Evolutionary conservation across 1,284 basidiomycete genomes (phyloP), one percentile per base, ranked within the genome.

Genomic region (Meira nashicola): DNA sequence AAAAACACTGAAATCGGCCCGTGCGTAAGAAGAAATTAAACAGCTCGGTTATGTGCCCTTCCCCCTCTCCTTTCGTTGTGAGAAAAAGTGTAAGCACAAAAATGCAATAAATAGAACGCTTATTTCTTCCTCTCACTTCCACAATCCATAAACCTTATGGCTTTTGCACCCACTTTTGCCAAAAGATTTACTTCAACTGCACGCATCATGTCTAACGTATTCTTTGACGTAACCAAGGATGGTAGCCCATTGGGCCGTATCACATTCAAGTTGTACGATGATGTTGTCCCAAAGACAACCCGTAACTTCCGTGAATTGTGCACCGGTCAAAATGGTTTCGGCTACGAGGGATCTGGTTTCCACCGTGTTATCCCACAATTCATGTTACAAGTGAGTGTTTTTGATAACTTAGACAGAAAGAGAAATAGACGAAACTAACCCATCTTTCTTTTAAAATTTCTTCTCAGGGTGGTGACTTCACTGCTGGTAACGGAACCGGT

Each of bases 261-360:
- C 65, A 61, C 54, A 39, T 71, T 71, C 67, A 69, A 71, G 66
- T 62, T 71, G 39, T 70, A 65, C 53, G 68, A 70, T 63, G 68
- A 70, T 39, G 69, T 68, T 6, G 68, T 70, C 15, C 69, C 69
- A 41, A 65, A 66, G 56, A 71, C 69, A 17, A 53, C 66, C 33
- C 50, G 61, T 41, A 68, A 68, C 62, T 65, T 70, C 66, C 65
- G 68, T 60, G 85, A 85, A 12, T 81, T 88, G 58, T 78, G 83
- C 51, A 86, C 85, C 44, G 91, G 93, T 61, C 83, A 86, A 74
- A 86, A 84, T 70, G 89, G 88, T 80, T 85, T 83, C 63, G 85
- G 86, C n/a, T 87, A 87, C 82, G 83, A 86, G 79, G 86, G 85
- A 59, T 86, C 85, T 44, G 81, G 80, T 62, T 87, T 87, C 83